phyloP scores from a whole-genome alignment of 2,329 filamentous ascomycete genomes.

The Rutstroemia sp. region DNA sequence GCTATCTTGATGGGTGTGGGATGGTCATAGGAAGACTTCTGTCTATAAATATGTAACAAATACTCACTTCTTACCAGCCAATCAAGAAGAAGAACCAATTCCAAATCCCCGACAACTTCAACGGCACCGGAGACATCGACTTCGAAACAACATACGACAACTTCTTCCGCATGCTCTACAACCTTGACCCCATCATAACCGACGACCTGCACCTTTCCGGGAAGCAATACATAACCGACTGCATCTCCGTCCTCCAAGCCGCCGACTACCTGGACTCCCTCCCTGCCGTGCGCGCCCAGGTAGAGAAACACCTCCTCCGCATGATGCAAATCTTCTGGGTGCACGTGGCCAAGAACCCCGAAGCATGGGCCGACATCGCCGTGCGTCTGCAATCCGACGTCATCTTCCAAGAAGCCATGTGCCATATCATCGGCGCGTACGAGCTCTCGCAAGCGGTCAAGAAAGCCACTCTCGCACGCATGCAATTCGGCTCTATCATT shows the following conservation, averaged over 20 bases:
- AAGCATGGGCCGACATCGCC: conserved; percentile 23
- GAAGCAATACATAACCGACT: conserved; percentile 15
- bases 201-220: conserved; percentile 7
- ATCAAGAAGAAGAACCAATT: conserved; percentile 4
- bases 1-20: too few relatives aligned
- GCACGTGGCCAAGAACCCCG: conserved; percentile 15
- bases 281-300: conserved; percentile 12
- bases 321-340: conserved; percentile 21
- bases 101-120: conserved; percentile 7
- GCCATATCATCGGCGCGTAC: conserved; percentile 22
- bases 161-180: conserved; percentile 23
- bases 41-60: background rate
- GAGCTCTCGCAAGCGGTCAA: conserved; percentile 15
- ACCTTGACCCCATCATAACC: conserved; percentile 13
- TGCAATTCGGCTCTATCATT: conserved; percentile 7
- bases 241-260: conserved; percentile 18
- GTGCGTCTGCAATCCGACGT: conserved; percentile 20
- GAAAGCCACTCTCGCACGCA: conserved; percentile 3
- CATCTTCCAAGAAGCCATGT: conserved; percentile 26
- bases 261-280: conserved; percentile 17
- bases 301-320: conserved; percentile 24
- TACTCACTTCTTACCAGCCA: background rate
- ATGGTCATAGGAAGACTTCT: too few relatives aligned
- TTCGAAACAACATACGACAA: conserved; percentile 24
- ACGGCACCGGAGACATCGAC: conserved; percentile 10